Conservation (phyloP, 2,329 filamentous ascomycete species). For the Talaromyces sp. region DNA sequence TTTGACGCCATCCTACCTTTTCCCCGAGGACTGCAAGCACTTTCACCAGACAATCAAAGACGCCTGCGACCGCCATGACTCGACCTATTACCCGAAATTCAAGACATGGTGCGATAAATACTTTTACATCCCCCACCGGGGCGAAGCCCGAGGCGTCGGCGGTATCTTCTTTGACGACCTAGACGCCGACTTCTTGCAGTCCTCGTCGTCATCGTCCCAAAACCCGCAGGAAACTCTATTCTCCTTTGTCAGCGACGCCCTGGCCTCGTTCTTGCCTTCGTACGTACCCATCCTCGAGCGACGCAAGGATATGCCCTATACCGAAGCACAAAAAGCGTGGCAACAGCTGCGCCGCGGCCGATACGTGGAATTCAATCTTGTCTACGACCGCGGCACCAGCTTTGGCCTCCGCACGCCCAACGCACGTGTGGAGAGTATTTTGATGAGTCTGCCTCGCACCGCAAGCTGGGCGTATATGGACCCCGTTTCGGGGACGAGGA, state of each 20-base stretch:
- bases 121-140: conserved; percentile 88
- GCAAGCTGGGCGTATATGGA: conserved; percentile 97
- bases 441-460: conserved; percentile 93
- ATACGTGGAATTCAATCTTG: conserved; percentile 97
- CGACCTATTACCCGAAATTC: conserved; percentile 85
- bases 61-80: conserved; percentile 88
- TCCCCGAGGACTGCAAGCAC: conserved; percentile 93
- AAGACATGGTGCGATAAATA: conserved; percentile 99
- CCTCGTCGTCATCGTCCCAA: conserved; percentile 49
- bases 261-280: conserved; percentile 80
- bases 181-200: conserved; percentile 53
- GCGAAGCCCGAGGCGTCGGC: conserved; percentile 79
- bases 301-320: conserved; percentile 88
- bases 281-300: conserved; percentile 85
- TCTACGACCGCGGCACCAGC: conserved; percentile 90
- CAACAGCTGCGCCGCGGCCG: conserved; percentile 90
- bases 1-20: conserved; percentile 86
- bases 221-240: conserved; percentile 87
- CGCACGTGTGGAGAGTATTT: conserved; percentile 86
- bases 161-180: conserved; percentile 99
- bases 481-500: conserved; percentile 41
- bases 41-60: conserved; percentile 94
- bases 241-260: conserved; percentile 77
- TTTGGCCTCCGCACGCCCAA: conserved; percentile 93
- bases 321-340: conserved; percentile 84